Evolutionary conservation across 495 filamentous ascomycete genomes (phyloP), one percentile per base, ranked within the genome.

Genomic region (Chaetomidium leptoderma): DNA sequence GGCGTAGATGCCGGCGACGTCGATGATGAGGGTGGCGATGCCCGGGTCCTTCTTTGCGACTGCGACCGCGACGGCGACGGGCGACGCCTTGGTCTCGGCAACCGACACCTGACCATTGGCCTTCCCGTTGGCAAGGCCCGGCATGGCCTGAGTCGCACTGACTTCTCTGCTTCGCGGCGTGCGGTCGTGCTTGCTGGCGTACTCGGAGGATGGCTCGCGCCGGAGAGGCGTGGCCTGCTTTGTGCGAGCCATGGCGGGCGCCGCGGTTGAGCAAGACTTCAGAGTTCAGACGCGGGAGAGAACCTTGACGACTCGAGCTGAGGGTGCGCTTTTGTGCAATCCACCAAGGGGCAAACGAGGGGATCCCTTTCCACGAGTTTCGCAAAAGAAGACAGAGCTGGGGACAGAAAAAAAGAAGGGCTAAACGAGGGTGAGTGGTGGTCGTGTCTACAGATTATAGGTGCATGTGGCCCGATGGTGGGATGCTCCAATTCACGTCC

Each of bases 1-100:
- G 35, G 84, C 88, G 68, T 97, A 98, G 60, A 98, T 98, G 47
- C 93, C 93, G 21, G 86, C 86, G 23, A 96, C 89, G 65, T 91
- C 95, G 55, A 95, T 82, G 43, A 89, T 70, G 48, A 98, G 83
- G 66, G 95, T 86, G 68, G 84, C 72, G 42, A 89, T 63, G 35
- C 80, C 80, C 19, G 77, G 74, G 8, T 81, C 76, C 62, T 76
- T 71, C 63, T 70, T 76, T 33, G 62, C 44, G 6, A 58, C 33
- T 23, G 62, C 39, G 6, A 57, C 30, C 21, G n/a, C n/a, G n/a
- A n/a, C n/a, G n/a, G n/a, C n/a, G n/a, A n/a, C n/a, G n/a, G n/a
- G n/a, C n/a, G 63, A 50, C 35, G 61, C 24, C 30, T 46, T 17
- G 53, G 39, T 5, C 71, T 63, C 67, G 24, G 57, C 39, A 21